Evolutionary conservation across 2,329 filamentous ascomycete species (phyloP).

Genomic region (Trichoderma lentiforme): DNA sequence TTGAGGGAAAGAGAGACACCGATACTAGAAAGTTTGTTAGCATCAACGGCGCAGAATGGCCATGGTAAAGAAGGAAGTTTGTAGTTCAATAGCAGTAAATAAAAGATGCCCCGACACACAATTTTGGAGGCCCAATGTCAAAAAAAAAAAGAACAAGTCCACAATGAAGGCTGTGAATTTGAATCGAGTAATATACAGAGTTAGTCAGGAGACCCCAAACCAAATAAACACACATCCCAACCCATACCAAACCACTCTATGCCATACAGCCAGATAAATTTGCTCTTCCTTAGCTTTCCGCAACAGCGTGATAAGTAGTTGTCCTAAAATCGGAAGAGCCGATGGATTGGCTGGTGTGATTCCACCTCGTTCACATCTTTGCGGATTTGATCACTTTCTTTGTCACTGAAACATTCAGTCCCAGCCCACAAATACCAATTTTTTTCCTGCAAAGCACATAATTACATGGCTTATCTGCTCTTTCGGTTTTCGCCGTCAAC

Average conservation of each 20-base stretch:
- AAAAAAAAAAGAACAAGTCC: not conserved
- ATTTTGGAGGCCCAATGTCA: not conserved
- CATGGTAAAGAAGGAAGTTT: not conserved
- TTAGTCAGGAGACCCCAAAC: not conserved
- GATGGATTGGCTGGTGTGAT: not conserved
- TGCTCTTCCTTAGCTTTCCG: not conserved
- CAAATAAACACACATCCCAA: constrained; percentile 1
- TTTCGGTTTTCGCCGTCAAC: constrained; percentile 55
- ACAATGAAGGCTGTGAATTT: not conserved
- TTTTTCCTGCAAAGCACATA: not conserved
- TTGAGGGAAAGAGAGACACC: constrained; percentile 18
- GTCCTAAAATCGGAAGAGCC: not conserved
- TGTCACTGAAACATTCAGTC: not conserved
- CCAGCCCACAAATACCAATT: not conserved
- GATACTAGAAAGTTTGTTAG: constrained; percentile 20
- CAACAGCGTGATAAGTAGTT: not conserved
- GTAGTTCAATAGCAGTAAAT: not conserved
- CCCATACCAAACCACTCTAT: not conserved
- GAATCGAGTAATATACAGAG: constrained; percentile 6
- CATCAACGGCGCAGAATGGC: not conserved
- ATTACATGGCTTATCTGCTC: constrained; percentile 32
- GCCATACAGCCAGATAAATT: not conserved
- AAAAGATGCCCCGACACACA: not conserved
- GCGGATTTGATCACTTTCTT: not conserved
- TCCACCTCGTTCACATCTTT: not conserved